Evolutionary conservation across 2,329 filamentous ascomycete species (phyloP).

Genomic region (Epichloe brachyelytri): DNA sequence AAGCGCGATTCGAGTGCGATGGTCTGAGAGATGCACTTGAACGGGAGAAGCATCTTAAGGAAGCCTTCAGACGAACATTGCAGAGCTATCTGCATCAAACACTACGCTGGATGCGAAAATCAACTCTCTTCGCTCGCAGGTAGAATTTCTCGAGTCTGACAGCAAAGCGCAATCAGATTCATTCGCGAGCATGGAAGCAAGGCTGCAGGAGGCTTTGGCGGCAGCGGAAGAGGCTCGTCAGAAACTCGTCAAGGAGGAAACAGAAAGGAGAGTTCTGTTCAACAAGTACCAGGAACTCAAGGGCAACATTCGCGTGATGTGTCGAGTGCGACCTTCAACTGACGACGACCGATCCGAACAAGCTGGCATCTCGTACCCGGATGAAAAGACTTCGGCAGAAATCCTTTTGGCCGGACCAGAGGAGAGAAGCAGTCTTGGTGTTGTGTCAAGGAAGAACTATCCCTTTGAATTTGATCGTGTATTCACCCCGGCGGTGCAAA

Average conservation of each 20-base stretch:
- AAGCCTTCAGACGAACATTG: constrained; percentile 36
- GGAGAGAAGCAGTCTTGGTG: constrained; percentile 68
- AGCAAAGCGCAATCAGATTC: constrained; percentile 79
- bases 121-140: constrained; percentile 64
- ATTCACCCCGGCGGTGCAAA: constrained; percentile 65
- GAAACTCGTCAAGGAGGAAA: constrained; percentile 85
- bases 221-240: constrained; percentile 58
- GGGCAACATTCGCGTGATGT: constrained; percentile 97
- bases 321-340: constrained; percentile 71
- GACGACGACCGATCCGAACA: constrained; percentile 45
- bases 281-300: constrained; percentile 97
- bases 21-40: constrained; percentile 37
- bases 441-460: constrained; percentile 63
- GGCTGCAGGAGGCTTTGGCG: constrained; percentile 64
- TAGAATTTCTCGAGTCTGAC: constrained; percentile 81
- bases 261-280: constrained; percentile 78
- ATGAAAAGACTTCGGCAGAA: constrained; percentile 77
- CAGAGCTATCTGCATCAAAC: constrained; percentile 47
- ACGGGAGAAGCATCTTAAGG: constrained; percentile 51
- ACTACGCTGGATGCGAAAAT: constrained; percentile 61
- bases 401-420: constrained; percentile 74
- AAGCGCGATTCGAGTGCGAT: constrained; percentile 31
- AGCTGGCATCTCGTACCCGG: constrained; percentile 66
- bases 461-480: constrained; percentile 89
- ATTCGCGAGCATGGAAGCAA: constrained; percentile 68